Evolutionary conservation across 2,329 filamentous ascomycete species (phyloP).

Genomic region (Pseudofabraea citricarpa): DNA sequence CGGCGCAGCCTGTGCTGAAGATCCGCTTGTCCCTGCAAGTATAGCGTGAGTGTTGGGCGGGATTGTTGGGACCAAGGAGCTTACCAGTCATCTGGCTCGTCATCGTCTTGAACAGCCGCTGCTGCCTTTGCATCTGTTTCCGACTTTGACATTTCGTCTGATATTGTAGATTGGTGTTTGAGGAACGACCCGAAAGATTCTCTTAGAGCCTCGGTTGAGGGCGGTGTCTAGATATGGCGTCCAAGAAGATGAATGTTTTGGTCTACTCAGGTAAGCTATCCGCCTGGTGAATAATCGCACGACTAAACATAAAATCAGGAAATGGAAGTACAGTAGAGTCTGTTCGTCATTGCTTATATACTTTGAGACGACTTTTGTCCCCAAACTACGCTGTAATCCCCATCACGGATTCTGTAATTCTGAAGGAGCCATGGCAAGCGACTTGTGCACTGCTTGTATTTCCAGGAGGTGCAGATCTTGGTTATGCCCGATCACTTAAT

Average conservation of each 20-base stretch:
- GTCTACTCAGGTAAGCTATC: constrained; percentile 74
- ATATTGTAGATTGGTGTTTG: constrained; percentile 8
- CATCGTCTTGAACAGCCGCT: constrained; percentile 54
- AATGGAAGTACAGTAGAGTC: constrained; percentile 83
- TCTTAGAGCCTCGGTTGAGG: constrained; percentile 19
- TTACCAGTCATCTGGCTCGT: constrained; percentile 95
- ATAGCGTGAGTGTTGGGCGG: constrained; percentile 14
- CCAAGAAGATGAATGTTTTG: constrained; percentile 76
- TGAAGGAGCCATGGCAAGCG: constrained; percentile 87
- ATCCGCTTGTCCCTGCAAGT: constrained; percentile 86
- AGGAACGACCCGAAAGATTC: constrained; percentile 5
- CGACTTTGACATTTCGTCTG: constrained; percentile 22
- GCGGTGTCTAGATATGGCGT: constrained; percentile 46
- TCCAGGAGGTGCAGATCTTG: constrained; percentile 89
- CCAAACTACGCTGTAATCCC: constrained; percentile 92
- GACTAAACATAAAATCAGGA: constrained; percentile 43
- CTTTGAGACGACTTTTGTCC: constrained; percentile 78
- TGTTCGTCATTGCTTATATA: constrained; percentile 83
- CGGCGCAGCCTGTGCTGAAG: constrained; percentile 90
- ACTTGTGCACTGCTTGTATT: constrained; percentile 88
- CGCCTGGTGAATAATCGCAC: constrained; percentile 2
- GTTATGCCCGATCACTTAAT: constrained; percentile 84
- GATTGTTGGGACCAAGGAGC: constrained; percentile 10
- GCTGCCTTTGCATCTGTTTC: constrained; percentile 22
- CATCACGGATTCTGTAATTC: constrained; percentile 69